These are phyloP conservation scores for Trichoderma sp. DNA, from an alignment of 2,329 filamentous ascomycete genomes.

Conservation along the genomic window DNA sequence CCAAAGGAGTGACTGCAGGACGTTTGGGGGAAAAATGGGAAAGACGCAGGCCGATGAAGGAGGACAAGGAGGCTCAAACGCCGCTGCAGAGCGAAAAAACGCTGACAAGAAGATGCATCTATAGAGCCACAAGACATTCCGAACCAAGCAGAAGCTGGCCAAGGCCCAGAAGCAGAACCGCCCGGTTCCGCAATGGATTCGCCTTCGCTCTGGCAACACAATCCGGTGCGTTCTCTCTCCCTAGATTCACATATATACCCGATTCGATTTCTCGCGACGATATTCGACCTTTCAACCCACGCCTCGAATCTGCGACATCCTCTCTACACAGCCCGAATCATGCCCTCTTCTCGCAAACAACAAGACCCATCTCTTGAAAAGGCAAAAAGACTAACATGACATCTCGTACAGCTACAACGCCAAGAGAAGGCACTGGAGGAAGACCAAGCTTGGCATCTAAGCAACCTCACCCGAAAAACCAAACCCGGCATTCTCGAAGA, in stretches of 20 bases:
- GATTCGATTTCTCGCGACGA: not conserved
- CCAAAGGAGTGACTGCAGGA: too few relatives aligned
- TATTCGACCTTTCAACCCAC: not conserved
- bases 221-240: constrained; percentile 78
- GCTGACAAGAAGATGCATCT: constrained; percentile 34
- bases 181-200: constrained; percentile 99
- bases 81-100: not conserved
- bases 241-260: not conserved
- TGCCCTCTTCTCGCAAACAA: too few relatives aligned
- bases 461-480: constrained; percentile 46
- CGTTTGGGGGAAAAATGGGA: too few relatives aligned
- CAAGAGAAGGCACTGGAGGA: constrained; percentile 99
- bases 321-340: not conserved
- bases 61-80: constrained; percentile 3
- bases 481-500: constrained; percentile 30
- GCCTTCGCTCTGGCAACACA: constrained; percentile 97
- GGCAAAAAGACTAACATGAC: constrained; percentile 4
- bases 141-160: constrained; percentile 99
- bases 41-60: not conserved
- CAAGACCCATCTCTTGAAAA: not conserved
- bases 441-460: constrained; percentile 99
- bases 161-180: constrained; percentile 99
- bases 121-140: constrained; percentile 99
- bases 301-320: not conserved
- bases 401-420: constrained; percentile 89